A percentile compares a stretch with the other conserved stretches of the same genome.
phyloP scores from a whole-genome alignment of 257 asterid genomes.

The Nicotiana tabacum region DNA sequence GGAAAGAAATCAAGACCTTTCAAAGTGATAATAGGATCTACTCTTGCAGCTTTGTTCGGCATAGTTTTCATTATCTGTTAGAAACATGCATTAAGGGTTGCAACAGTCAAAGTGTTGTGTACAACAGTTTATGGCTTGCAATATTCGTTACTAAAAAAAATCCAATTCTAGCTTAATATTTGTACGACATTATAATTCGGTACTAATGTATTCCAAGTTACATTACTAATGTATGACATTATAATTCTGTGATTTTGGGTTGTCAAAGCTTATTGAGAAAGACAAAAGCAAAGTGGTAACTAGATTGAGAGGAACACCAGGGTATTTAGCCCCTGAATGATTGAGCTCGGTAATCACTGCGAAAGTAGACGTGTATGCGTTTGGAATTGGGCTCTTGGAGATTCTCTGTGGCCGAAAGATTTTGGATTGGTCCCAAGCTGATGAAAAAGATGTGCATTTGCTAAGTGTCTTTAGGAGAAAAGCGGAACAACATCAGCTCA shows the following conservation, averaged over 20 bases:
- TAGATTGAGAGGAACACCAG: constrained; percentile 27
- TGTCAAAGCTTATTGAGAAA: constrained; percentile 21
- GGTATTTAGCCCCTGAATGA: constrained; percentile 25
- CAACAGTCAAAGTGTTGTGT: not conserved
- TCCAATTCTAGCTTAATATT: not conserved
- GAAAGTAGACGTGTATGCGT: constrained; percentile 24
- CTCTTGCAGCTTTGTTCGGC: not conserved
- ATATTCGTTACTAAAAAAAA: no score
- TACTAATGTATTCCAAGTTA: no score
- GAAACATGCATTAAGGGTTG: not conserved
- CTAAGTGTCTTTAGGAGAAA: constrained; percentile 13
- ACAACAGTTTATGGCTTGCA: no score
- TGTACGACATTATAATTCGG: constrained; percentile 9
- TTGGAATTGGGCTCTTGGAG: constrained; percentile 21
- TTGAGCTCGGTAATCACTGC: constrained; percentile 13
- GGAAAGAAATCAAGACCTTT: not conserved
- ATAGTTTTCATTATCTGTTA: constrained; percentile 6
- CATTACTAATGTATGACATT: no score
- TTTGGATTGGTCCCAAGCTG: constrained; percentile 14
- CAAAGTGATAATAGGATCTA: not conserved
- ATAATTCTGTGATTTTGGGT: constrained; percentile 19
- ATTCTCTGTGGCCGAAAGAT: constrained; percentile 19
- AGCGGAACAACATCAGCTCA: constrained; percentile 3
- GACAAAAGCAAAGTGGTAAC: constrained; percentile 24
- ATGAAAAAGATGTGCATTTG: constrained; percentile 12